These are phyloP conservation scores for Rhodotorula sp. DNA, from an alignment of 1,284 basidiomycete genomes.

Conservation along the genomic window DNA sequence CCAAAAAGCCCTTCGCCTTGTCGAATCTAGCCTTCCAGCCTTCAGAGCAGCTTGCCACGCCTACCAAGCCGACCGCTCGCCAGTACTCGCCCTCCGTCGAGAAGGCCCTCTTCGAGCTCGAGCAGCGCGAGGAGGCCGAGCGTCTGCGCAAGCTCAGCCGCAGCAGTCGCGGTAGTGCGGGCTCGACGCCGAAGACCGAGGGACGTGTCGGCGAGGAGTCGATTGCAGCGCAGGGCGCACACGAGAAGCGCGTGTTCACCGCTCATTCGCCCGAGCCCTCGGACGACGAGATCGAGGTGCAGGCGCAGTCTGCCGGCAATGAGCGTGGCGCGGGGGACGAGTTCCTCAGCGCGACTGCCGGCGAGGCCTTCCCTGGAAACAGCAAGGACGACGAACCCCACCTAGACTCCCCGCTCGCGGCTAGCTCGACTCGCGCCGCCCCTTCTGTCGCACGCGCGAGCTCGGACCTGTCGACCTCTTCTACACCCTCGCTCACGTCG, in stretches of 20 bases:
- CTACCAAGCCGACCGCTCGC: background rate
- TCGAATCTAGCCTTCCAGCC: slow-evolving; percentile 24
- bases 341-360: background rate
- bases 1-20: slow-evolving; percentile 26
- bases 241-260: slow-evolving; percentile 11
- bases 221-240: background rate
- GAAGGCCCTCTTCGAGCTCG: slow-evolving; percentile 24
- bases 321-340: background rate
- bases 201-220: background rate
- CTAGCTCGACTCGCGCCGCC: background rate
- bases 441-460: background rate
- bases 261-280: background rate
- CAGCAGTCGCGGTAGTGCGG: slow-evolving; percentile 3
- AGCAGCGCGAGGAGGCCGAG: slow-evolving; percentile 21
- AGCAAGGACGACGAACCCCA: background rate
- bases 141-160: slow-evolving; percentile 11
- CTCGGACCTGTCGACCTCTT: background rate
- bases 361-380: no score
- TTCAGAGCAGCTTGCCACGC: background rate
- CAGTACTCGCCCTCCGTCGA: slow-evolving; percentile 32
- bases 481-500: slow-evolving; percentile 1
- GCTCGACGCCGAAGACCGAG: background rate
- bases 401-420: background rate
- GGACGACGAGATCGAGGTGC: background rate
- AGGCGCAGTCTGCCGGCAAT: no score